A percentile compares a stretch with the other conserved stretches of the same genome.
Conservation (phyloP, 129 eudicot genomes). For the Tagetes erecta region DNA sequence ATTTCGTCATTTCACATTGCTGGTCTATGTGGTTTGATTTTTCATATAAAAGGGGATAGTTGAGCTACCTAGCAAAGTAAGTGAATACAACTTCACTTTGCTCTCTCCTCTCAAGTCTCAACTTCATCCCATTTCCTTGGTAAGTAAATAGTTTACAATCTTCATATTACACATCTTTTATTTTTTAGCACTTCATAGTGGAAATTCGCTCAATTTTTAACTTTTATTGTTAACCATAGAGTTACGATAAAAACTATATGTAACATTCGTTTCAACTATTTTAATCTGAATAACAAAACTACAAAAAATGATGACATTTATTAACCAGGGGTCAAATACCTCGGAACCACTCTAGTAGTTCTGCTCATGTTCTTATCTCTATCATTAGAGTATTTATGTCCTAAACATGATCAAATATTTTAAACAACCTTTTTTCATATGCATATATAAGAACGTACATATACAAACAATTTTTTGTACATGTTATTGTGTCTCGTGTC, state of each 20-base stretch:
- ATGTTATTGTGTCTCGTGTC: neutral
- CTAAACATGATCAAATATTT: neutral
- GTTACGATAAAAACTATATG: neutral
- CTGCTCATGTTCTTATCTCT: neutral
- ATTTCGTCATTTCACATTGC: constrained; percentile 20
- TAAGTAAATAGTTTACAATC: constrained; percentile 8
- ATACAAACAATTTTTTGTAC: neutral
- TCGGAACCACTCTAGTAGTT: neutral
- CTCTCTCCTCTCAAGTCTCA: constrained; percentile 27
- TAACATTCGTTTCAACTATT: neutral
- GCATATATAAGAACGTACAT: neutral
- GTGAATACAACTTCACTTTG: constrained; percentile 24
- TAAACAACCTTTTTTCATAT: neutral
- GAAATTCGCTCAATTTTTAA: no score
- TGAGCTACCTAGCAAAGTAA: constrained; percentile 32
- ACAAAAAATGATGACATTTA: neutral
- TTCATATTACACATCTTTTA: neutral
- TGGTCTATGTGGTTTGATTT: constrained; percentile 18
- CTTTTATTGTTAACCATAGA: neutral
- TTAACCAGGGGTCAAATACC: neutral
- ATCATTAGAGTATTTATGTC: no score
- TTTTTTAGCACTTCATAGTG: no score
- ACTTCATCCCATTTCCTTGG: constrained; percentile 24
- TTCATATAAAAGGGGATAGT: constrained; percentile 34
- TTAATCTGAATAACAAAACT: neutral